Base-by-base conservation (phyloP, 2,329 filamentous ascomycete genomes). In the Epichloe hybrida region DNA sequence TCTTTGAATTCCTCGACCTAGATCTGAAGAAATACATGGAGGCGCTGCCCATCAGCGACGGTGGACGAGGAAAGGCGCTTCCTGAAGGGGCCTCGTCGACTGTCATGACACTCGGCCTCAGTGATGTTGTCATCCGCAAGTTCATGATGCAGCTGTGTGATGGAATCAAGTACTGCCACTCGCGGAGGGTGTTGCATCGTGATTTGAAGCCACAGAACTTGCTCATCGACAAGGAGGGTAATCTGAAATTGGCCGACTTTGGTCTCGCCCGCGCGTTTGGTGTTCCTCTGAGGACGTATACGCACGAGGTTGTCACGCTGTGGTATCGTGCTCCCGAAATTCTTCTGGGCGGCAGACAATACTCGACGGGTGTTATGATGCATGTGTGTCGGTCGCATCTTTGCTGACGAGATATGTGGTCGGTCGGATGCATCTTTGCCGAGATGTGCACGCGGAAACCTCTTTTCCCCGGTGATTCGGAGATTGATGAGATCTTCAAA, bases 341-440 rank as follows among this genome's bases (percentile, higher is more conserved):
- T 68, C 76, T 95, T 20, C 80, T 95, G 2, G 89, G 89, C 64
- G 88, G 89, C 52, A 83, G 89, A 49, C 88, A 95, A 66, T 95
- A 95, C 71, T 93, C 87, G 13, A 95, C 89, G 13, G 89, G 89
- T 52, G 88, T 95, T 41, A n/a, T n/a, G n/a, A n/a, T n/a, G n/a
- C n/a, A n/a, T n/a, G n/a, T n/a, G n/a, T n/a, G n/a, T n/a, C n/a
- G n/a, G n/a, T n/a, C n/a, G n/a, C n/a, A n/a, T n/a, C n/a, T n/a
- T n/a, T n/a, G n/a, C n/a, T n/a, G n/a, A n/a, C n/a, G n/a, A n/a
- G 89, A 95, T 63, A 95, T 95, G 86, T 95, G 89, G 89, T 93
- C 87, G 35, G 83, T 90, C 47, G 89, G 89, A 55, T 93, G 88
- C 67, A 95, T 95, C 68, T 95, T 95, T 66, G 89, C 90, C 9